A percentile compares a stretch with the other conserved stretches of the same genome.
Evolutionary conservation across 495 filamentous ascomycete species (phyloP).

Genomic region (Pyronema omphalodes): DNA sequence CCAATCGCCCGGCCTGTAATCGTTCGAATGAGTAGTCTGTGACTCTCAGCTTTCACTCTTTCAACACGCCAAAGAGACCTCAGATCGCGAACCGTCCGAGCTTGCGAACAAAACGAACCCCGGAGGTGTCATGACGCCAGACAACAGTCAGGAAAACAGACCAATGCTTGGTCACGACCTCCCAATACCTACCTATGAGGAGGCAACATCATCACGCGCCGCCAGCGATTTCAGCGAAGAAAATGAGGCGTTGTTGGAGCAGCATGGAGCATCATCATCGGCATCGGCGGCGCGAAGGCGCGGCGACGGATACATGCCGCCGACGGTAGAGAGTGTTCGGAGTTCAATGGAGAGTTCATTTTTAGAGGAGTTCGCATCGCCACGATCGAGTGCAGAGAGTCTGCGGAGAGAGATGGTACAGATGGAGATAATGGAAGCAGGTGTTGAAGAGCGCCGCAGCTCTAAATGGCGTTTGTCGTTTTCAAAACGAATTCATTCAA

Average conservation of each 20-base stretch:
- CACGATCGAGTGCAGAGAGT: constrained; percentile 28
- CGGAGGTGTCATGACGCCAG: not conserved
- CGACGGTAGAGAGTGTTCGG: constrained; percentile 52
- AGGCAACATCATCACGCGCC: constrained; percentile 50
- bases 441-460: constrained; percentile 29
- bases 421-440: constrained; percentile 68
- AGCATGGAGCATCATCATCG: constrained; percentile 11
- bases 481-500: constrained; percentile 32
- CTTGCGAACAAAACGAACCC: not conserved
- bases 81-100: not conserved
- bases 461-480: constrained; percentile 30
- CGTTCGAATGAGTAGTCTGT: constrained; percentile 20
- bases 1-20: not conserved
- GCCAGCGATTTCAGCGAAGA: constrained; percentile 29
- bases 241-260: constrained; percentile 11
- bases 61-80: not conserved
- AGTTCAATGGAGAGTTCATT: constrained; percentile 39
- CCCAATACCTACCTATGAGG: constrained; percentile 90
- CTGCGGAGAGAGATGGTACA: constrained; percentile 68
- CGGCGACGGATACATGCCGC: constrained; percentile 46
- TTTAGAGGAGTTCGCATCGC: constrained; percentile 26
- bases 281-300: not conserved
- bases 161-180: constrained; percentile 28
- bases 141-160: constrained; percentile 13
- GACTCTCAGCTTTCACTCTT: constrained; percentile 12